Percentiles rank a stretch among this genome's conserved stretches.
Evolutionary conservation across 106 monocot species (phyloP).

Genomic region (Dendrobium chrysotoxum): DNA sequence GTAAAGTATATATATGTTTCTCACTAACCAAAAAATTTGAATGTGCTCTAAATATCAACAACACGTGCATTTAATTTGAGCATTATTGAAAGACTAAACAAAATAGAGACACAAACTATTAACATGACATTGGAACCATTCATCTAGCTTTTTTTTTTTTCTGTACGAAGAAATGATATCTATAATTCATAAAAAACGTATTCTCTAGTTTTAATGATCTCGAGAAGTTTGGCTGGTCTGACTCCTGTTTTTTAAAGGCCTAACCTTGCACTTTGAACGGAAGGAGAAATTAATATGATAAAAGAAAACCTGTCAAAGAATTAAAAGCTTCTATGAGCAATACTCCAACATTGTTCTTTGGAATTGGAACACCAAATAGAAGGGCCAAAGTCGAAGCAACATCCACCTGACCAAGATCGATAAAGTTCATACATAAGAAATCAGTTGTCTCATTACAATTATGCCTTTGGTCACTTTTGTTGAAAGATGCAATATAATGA

Average conservation of each 20-base stretch:
- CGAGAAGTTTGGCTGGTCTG: too few relatives aligned
- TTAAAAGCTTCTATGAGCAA: slow-evolving; percentile 48
- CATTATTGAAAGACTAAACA: too few relatives aligned
- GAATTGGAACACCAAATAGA: slow-evolving; percentile 93
- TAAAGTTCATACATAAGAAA: neutral
- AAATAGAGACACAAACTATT: too few relatives aligned
- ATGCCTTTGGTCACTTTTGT: neutral
- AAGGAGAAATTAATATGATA: neutral
- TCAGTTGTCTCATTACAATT: neutral
- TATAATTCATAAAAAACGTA: too few relatives aligned
- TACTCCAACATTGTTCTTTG: slow-evolving; percentile 86
- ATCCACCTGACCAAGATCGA: slow-evolving; percentile 54
- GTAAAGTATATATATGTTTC: too few relatives aligned
- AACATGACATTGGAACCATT: too few relatives aligned
- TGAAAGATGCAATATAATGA: neutral
- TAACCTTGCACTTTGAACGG: too few relatives aligned
- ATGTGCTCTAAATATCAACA: too few relatives aligned
- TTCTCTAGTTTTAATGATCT: too few relatives aligned
- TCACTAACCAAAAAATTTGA: slow-evolving; percentile 49
- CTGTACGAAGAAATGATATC: too few relatives aligned
- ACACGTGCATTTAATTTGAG: too few relatives aligned
- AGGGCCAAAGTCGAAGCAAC: slow-evolving; percentile 85
- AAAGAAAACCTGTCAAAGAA: slow-evolving; percentile 61
- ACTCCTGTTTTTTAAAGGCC: neutral
- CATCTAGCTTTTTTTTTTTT: too few relatives aligned